Percentiles rank a stretch among this genome's conserved stretches.
phyloP scores from a whole-genome alignment of 2,329 filamentous ascomycete species.

The Curvularia hawaiiensis region DNA sequence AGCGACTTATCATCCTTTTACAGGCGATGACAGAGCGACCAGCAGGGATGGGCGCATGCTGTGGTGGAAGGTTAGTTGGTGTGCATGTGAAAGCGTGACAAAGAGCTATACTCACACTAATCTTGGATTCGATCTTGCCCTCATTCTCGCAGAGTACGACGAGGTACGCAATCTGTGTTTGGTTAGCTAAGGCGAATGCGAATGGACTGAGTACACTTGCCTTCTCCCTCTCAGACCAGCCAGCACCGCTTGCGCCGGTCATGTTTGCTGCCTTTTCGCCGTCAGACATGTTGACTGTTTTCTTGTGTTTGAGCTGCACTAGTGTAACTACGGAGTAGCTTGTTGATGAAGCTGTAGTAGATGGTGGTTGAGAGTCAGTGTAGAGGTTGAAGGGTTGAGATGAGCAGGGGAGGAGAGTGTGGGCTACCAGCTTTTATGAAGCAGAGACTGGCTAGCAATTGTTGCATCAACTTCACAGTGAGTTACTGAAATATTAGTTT shows the following conservation, averaged over 20 bases:
- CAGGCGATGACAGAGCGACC: slow-evolving; percentile 34
- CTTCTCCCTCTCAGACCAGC: slow-evolving; percentile 32
- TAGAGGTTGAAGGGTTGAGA: background rate
- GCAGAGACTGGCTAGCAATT: background rate
- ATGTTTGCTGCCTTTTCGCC: slow-evolving; percentile 13
- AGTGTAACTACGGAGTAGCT: background rate
- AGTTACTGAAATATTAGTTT: background rate
- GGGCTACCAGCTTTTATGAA: background rate
- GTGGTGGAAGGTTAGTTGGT: slow-evolving; percentile 2
- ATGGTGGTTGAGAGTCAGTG: background rate
- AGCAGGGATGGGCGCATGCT: slow-evolving; percentile 32
- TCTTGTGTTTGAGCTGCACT: background rate
- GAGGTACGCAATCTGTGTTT: slow-evolving; percentile 26
- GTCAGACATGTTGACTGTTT: slow-evolving; percentile 10
- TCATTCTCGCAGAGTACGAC: slow-evolving; percentile 28
- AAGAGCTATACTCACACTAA: slow-evolving; percentile 14
- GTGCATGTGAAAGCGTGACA: background rate
- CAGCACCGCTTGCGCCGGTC: slow-evolving; percentile 19
- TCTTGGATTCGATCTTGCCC: slow-evolving; percentile 24
- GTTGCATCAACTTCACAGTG: slow-evolving; percentile 4
- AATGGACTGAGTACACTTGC: slow-evolving; percentile 5
- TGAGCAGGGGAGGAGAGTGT: background rate
- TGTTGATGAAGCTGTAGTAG: background rate
- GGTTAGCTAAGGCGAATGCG: slow-evolving; percentile 1
- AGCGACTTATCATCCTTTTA: slow-evolving; percentile 31